Base-by-base conservation (phyloP, 352 stramenopile species). In the Globisporangium nagaii region DNA sequence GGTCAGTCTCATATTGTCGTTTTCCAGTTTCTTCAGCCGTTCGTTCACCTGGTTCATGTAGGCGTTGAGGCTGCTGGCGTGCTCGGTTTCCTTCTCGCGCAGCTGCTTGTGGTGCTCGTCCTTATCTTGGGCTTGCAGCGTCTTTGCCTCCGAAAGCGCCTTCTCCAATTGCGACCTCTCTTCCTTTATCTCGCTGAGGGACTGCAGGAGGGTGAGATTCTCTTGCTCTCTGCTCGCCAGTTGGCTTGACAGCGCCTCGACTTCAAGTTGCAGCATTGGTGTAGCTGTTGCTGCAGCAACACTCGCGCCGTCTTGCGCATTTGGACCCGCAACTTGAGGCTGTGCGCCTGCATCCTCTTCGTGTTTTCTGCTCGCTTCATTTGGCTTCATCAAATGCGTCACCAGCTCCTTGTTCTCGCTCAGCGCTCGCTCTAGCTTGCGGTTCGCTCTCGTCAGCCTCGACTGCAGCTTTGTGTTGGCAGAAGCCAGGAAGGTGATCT, bases 191-290 rank as follows among this genome's bases (percentile, higher is more conserved):
- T 57, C 56, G 20, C 62, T 73, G 3, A 86, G 49, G 32, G 74
- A 73, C 24, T 75, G 70, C 37, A 82, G 44, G 10, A 86, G 64
- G 4, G 65, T 40, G 2, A 71, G 45, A 19, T 73, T 86, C 46
- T 84, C 75, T 31, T 73, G 49, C 40, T 86, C 70, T 34, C 65
- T 51, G 1, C 57, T 65, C 0, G 67, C 43, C 24, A 79, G 28
- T 12, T 75, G 55, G 6, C 63, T 57, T 20, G 46, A 57, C 9
- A 73, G 30, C 17, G 28, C 30, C 22, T 62, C 62, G 22, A 56
- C 13, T 48, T 46, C 40, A 31, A 22, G 58, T 45, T 60, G 36
- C n/a, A 73, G 43, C 5, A 62, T 41, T 44, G 27, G 2, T 0
- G 53, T 25, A 39, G 63, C 32, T 7, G 58, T 41, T 44, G 27